Percentiles rank a stretch among this genome's conserved stretches.
Conservation (phyloP, 1,284 basidiomycete species). For the Mycena sp. region DNA sequence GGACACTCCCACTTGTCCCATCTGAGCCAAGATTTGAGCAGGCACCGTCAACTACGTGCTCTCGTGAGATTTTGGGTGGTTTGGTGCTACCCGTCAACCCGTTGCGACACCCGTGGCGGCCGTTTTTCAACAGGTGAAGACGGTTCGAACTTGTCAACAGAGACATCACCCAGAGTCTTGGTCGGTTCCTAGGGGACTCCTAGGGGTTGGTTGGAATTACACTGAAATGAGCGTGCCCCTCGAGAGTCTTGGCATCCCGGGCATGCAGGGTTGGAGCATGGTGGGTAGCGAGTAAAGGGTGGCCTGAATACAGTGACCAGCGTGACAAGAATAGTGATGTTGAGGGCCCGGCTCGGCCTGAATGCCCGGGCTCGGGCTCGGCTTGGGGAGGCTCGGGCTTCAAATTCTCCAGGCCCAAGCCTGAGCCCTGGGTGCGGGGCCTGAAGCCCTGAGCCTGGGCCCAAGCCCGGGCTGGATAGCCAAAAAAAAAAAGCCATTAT, state of each 20-base stretch:
- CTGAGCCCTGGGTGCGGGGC: not conserved
- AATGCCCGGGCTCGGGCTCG: not conserved
- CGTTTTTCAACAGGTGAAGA: not conserved
- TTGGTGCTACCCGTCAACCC: not conserved
- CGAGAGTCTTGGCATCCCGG: no score
- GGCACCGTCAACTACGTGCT: not conserved
- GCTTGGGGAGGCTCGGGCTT: no score
- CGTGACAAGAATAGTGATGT: no score
- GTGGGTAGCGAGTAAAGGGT: no score
- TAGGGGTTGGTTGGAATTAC: no score
- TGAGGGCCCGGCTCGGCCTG: not conserved
- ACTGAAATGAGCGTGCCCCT: no score
- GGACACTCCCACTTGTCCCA: no score
- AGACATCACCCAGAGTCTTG: no score
- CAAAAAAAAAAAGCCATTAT: not conserved
- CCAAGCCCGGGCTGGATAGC: not conserved
- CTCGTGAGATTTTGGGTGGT: not conserved
- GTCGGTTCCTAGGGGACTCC: no score
- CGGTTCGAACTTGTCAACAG: constrained; percentile 4
- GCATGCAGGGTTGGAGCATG: no score
- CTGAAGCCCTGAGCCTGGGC: not conserved
- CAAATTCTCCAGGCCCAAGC: not conserved
- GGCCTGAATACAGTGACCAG: no score
- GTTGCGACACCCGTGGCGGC: constrained; percentile 2
- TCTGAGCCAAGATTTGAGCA: no score